phyloP scores from a whole-genome alignment of 2,329 filamentous ascomycete species.

The Botrytis aclada region DNA sequence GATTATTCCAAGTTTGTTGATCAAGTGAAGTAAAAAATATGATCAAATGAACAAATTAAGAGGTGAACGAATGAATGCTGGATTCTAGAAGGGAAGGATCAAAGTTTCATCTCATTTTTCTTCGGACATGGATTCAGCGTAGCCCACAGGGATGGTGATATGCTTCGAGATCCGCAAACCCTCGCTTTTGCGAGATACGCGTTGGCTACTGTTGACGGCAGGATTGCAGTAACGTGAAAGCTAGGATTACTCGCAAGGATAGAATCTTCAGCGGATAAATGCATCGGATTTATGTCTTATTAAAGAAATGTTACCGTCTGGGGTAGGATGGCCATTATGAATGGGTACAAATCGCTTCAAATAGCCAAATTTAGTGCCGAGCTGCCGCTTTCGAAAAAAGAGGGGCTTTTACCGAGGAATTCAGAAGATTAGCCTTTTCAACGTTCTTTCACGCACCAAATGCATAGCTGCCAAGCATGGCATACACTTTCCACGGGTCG shows the following conservation, averaged over 20 bases:
- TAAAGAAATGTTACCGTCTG: background rate
- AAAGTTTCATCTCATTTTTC: background rate
- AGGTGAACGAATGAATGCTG: background rate
- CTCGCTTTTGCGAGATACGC: background rate
- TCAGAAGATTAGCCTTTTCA: background rate
- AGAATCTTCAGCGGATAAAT: background rate
- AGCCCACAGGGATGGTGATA: background rate
- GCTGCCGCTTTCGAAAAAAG: background rate
- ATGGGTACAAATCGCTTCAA: background rate
- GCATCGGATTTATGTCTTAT: background rate
- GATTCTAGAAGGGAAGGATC: background rate
- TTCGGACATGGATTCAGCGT: background rate
- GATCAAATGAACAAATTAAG: background rate
- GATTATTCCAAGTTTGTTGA: background rate
- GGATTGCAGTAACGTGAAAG: background rate
- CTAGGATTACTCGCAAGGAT: background rate
- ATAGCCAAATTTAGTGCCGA: background rate
- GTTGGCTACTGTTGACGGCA: background rate
- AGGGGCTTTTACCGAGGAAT: background rate
- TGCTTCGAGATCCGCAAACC: background rate
- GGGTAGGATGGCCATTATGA: background rate
- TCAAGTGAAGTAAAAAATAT: background rate
- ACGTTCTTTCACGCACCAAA: slow-evolving; percentile 17
- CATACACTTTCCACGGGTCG: slow-evolving; percentile 21
- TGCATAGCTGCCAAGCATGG: slow-evolving; percentile 25